phyloP scores from a whole-genome alignment of 805 yeast genomes.

The Saccharomycopsis sp. region DNA sequence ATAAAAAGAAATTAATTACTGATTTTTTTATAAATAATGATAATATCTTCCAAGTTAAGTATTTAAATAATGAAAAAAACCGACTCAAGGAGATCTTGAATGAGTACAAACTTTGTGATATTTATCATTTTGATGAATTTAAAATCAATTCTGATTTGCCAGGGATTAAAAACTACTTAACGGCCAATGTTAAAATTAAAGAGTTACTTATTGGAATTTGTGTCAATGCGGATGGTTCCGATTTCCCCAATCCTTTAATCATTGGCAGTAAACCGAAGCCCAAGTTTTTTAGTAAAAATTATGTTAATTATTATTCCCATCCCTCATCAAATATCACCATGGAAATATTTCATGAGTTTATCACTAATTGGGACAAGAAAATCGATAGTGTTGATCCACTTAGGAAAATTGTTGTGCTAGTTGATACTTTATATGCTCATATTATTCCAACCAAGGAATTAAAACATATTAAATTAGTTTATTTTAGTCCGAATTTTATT shows the following conservation, averaged over 20 bases:
- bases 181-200: slow-evolving; percentile 1
- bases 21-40: slow-evolving; percentile 20
- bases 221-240: slow-evolving; percentile 24
- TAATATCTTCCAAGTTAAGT: slow-evolving; percentile 13
- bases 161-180: slow-evolving; percentile 9
- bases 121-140: slow-evolving; percentile 31
- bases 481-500: slow-evolving; percentile 21
- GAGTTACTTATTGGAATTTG: slow-evolving; percentile 23
- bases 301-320: slow-evolving; percentile 16
- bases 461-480: slow-evolving; percentile 23
- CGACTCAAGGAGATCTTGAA: slow-evolving; percentile 20
- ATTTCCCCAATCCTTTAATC: slow-evolving; percentile 23
- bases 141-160: slow-evolving; percentile 20
- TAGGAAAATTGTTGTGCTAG: slow-evolving; percentile 22
- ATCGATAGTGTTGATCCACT: slow-evolving; percentile 12
- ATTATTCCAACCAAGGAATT: slow-evolving; percentile 26
- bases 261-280: slow-evolving; percentile 15
- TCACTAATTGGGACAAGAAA: slow-evolving; percentile 17
- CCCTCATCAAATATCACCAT: slow-evolving; percentile 18
- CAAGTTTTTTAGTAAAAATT: not conserved
- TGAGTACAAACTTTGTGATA: slow-evolving; percentile 20
- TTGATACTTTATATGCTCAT: slow-evolving; percentile 29
- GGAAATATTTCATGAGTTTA: slow-evolving; percentile 21
- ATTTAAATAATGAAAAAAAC: slow-evolving; percentile 21
- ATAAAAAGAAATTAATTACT: slow-evolving; percentile 23